Conservation (phyloP, 2,329 filamentous ascomycete species). For the Arthrobotrys pseudoclavata region DNA sequence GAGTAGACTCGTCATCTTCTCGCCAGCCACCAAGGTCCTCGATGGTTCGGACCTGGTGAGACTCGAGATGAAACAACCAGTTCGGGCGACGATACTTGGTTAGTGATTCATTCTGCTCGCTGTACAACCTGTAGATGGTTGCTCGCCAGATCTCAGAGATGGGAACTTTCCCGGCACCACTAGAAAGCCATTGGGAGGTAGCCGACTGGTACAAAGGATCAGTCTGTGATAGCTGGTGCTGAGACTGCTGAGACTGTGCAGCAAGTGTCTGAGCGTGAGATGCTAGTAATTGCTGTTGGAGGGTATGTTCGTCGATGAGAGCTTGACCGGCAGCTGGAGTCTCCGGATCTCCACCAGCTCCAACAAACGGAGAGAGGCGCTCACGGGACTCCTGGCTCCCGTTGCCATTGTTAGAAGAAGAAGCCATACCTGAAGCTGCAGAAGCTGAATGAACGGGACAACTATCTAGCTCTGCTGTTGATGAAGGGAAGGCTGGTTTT, state of each 20-base stretch:
- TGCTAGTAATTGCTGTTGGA: slow-evolving; percentile 18
- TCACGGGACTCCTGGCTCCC: background rate
- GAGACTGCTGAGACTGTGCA: slow-evolving; percentile 10
- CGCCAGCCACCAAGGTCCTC: slow-evolving; percentile 50
- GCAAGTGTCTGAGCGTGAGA: slow-evolving; percentile 28
- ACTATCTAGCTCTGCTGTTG: slow-evolving; percentile 3
- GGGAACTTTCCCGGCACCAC: slow-evolving; percentile 28
- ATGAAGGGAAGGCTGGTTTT: background rate
- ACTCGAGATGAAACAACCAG: slow-evolving; percentile 50
- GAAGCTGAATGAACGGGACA: slow-evolving; percentile 8
- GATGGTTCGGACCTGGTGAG: slow-evolving; percentile 24
- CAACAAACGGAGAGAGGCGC: background rate
- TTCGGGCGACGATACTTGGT: slow-evolving; percentile 54
- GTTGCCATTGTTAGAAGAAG: background rate
- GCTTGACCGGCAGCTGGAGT: slow-evolving; percentile 17
- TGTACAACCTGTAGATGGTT: slow-evolving; percentile 47
- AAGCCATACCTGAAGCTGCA: slow-evolving; percentile 4
- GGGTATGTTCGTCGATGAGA: slow-evolving; percentile 21
- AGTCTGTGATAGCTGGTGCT: background rate
- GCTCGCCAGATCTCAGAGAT: slow-evolving; percentile 55
- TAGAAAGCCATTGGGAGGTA: slow-evolving; percentile 10
- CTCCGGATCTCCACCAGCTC: slow-evolving; percentile 2
- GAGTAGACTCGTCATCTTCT: slow-evolving; percentile 43
- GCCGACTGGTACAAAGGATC: background rate
- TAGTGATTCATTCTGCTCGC: slow-evolving; percentile 47